These are phyloP conservation scores for Isabelozyma pseudorhagii DNA, from an alignment of 805 yeast genomes.

Conservation along the genomic window DNA sequence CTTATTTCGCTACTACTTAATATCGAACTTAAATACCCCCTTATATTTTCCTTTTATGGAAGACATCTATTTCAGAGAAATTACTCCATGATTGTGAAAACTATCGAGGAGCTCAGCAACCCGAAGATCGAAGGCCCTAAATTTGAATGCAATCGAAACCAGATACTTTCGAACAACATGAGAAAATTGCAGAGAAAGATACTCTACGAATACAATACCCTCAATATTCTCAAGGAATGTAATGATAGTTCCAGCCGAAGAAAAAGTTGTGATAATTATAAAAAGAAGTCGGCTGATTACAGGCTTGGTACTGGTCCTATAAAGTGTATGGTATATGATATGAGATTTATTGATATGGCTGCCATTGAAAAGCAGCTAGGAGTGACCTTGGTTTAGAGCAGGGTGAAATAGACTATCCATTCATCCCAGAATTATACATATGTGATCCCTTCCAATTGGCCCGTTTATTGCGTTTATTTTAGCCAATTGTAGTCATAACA, in stretches of 20 bases:
- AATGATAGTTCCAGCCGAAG: not conserved
- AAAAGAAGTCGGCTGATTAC: not conserved
- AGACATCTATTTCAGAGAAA: constrained; percentile 20
- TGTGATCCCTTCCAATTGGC: too few relatives aligned
- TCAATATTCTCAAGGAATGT: constrained; percentile 5
- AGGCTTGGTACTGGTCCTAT: not conserved
- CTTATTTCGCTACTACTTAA: constrained; percentile 19
- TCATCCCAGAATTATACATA: too few relatives aligned
- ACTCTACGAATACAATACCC: constrained; percentile 15
- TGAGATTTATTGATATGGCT: constrained; percentile 47
- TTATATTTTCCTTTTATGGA: constrained; percentile 29
- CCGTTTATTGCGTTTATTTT: too few relatives aligned
- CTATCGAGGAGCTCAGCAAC: not conserved
- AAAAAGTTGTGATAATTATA: not conserved
- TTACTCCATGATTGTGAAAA: constrained; percentile 10
- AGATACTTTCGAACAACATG: constrained; percentile 2
- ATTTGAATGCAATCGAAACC: not conserved
- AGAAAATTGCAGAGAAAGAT: constrained; percentile 11
- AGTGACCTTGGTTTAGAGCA: too few relatives aligned
- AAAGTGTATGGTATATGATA: not conserved
- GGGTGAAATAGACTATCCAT: too few relatives aligned
- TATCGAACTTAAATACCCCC: constrained; percentile 26
- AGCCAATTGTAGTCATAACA: too few relatives aligned
- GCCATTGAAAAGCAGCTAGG: constrained; percentile 49
- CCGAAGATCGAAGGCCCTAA: not conserved